Evolutionary conservation across 768 basidiomycete species (phyloP).

Genomic region (Hypholoma fasciculare): DNA sequence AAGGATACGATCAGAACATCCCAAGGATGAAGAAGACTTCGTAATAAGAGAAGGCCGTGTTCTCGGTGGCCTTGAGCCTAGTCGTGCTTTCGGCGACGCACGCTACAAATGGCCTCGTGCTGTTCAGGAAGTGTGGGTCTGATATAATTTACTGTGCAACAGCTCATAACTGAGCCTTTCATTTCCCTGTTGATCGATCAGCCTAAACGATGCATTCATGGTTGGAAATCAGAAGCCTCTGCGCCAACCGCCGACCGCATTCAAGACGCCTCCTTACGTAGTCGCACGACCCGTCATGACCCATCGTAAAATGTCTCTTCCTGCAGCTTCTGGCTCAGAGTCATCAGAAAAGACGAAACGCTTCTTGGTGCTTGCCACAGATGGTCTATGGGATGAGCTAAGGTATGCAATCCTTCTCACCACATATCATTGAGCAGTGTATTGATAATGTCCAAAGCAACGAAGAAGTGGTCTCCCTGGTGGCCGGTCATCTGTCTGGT

Average conservation of each 20-base stretch:
- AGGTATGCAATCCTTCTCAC: slow-evolving; percentile 30
- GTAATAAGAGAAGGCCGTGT: slow-evolving; percentile 83
- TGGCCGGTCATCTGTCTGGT: slow-evolving; percentile 78
- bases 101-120: slow-evolving; percentile 85
- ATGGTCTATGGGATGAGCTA: slow-evolving; percentile 76
- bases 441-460: slow-evolving; percentile 45
- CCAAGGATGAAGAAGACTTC: slow-evolving; percentile 64
- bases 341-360: slow-evolving; percentile 43
- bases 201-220: slow-evolving; percentile 65
- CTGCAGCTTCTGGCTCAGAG: slow-evolving; percentile 27
- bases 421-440: not conserved
- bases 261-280: slow-evolving; percentile 94
- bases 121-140: slow-evolving; percentile 67
- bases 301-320: slow-evolving; percentile 66
- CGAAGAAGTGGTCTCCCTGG: slow-evolving; percentile 84
- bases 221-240: slow-evolving; percentile 59
- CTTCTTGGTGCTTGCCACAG: slow-evolving; percentile 90
- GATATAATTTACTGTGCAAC: not conserved
- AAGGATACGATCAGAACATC: slow-evolving; percentile 84
- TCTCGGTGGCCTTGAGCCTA: slow-evolving; percentile 85
- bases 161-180: slow-evolving; percentile 1
- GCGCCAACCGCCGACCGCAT: slow-evolving; percentile 57
- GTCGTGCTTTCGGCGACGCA: slow-evolving; percentile 86
- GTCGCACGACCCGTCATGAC: slow-evolving; percentile 82
- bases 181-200: slow-evolving; percentile 7